A percentile compares a stretch with the other conserved stretches of the same genome.
Evolutionary conservation across 129 eudicot species (phyloP).

Genomic region (Tagetes erecta): DNA sequence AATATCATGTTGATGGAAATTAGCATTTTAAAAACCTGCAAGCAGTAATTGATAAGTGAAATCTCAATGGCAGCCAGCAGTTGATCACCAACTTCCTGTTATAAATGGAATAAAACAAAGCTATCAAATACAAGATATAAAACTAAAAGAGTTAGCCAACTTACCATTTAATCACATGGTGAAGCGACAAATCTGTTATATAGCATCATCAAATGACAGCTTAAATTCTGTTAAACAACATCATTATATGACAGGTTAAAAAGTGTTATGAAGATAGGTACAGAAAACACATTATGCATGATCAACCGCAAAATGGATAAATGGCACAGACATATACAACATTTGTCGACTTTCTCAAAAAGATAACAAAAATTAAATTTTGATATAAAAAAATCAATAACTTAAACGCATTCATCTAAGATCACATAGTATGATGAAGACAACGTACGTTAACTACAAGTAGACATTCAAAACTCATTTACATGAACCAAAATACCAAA

Average conservation of each 20-base stretch:
- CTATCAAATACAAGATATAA: neutral
- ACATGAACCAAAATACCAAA: slow-evolving; percentile 1
- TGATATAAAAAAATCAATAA: neutral
- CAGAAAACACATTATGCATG: neutral
- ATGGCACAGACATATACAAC: neutral
- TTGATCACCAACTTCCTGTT: slow-evolving; percentile 5
- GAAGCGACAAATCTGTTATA: neutral
- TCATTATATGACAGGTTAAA: no score
- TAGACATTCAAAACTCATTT: neutral
- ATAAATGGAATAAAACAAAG: neutral
- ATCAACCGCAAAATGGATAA: neutral
- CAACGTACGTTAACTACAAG: neutral
- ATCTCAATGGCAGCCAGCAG: neutral
- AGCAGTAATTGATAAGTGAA: neutral
- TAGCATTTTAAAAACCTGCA: slow-evolving; percentile 13
- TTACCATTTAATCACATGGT: neutral
- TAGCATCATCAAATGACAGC: neutral
- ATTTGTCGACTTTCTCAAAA: neutral
- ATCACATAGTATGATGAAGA: neutral
- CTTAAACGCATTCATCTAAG: neutral
- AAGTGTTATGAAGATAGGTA: no score
- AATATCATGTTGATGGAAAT: slow-evolving; percentile 6
- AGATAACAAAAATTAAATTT: no score
- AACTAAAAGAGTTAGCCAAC: neutral
- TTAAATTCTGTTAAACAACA: neutral